Percentiles rank a stretch among this genome's conserved stretches.
These are phyloP conservation scores for Backusella macrospora DNA, from an alignment of 192 early-diverging fungal species.

Conservation along the genomic window DNA sequence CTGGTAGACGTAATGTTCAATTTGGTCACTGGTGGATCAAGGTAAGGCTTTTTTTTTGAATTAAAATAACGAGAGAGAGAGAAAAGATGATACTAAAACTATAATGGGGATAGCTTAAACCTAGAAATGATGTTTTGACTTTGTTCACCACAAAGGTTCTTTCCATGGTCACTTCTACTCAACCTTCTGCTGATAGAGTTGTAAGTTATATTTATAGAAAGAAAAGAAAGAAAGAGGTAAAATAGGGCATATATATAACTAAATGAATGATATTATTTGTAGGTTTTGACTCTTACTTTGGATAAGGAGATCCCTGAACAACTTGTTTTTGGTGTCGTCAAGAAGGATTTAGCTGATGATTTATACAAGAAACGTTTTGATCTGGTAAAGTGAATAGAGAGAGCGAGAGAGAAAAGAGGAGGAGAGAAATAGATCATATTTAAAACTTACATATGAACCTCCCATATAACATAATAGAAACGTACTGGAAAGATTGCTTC, in stretches of 20 bases:
- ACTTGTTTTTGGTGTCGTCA: conserved; percentile 75
- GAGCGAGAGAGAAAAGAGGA: not conserved
- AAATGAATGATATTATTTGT: not conserved
- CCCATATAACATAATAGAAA: conserved; percentile 41
- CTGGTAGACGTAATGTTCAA: conserved; percentile 71
- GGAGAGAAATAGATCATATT: no score
- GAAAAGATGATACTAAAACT: not conserved
- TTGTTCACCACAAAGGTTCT: conserved; percentile 29
- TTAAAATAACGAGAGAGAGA: conserved; percentile 35
- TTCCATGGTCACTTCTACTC: conserved; percentile 31
- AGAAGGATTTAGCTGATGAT: conserved; percentile 52
- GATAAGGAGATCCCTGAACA: conserved; percentile 43
- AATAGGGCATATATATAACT: not conserved
- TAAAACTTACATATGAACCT: not conserved
- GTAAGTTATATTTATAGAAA: conserved; percentile 42
- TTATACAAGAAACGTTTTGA: conserved; percentile 63
- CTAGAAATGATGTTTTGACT: conserved; percentile 55
- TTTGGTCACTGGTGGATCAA: conserved; percentile 68
- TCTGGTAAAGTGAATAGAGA: conserved; percentile 27
- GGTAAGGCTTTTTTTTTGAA: conserved; percentile 24
- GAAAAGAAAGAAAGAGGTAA: conserved; percentile 42
- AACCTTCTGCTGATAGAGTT: conserved; percentile 43
- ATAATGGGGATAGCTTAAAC: conserved; percentile 42
- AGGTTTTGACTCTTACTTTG: conserved; percentile 46
- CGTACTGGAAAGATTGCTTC: conserved; percentile 21